These are phyloP conservation scores for Entamoeba invadens DNA, from an alignment of 208 protist species.

Conservation along the genomic window DNA sequence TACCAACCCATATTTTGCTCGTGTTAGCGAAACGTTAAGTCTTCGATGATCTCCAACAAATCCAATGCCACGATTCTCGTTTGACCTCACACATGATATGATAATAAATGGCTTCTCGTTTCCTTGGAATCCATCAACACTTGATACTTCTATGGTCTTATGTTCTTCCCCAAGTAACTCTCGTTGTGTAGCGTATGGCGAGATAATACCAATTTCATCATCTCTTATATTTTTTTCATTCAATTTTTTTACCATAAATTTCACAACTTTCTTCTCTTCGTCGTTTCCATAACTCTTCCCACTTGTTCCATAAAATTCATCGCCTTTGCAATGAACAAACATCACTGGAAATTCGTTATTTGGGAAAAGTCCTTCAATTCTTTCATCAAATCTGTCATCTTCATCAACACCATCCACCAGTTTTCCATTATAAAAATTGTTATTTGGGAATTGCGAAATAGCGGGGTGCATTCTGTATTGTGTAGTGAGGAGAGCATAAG, in stretches of 20 bases:
- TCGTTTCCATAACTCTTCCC: slow-evolving; percentile 83
- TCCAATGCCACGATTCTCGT: slow-evolving; percentile 71
- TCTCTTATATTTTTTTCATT: slow-evolving; percentile 46
- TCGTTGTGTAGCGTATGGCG: slow-evolving; percentile 86
- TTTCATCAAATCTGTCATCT: slow-evolving; percentile 37
- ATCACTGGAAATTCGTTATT: slow-evolving; percentile 62
- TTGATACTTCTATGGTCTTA: slow-evolving; percentile 62
- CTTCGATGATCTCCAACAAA: slow-evolving; percentile 77
- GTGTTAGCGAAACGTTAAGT: slow-evolving; percentile 85
- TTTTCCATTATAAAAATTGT: slow-evolving; percentile 81
- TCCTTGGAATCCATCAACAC: slow-evolving; percentile 78
- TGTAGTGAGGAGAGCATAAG: slow-evolving; percentile 61
- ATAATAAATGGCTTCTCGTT: slow-evolving; percentile 92
- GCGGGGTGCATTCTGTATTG: slow-evolving; percentile 94
- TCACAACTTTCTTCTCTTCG: slow-evolving; percentile 56
- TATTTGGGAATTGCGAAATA: slow-evolving; percentile 72
- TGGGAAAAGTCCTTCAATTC: slow-evolving; percentile 63
- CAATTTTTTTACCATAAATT: slow-evolving; percentile 70
- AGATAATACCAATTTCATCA: slow-evolving; percentile 81
- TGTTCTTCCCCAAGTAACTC: slow-evolving; percentile 65
- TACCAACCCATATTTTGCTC: slow-evolving; percentile 74
- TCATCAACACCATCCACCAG: slow-evolving; percentile 75
- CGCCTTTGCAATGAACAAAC: slow-evolving; percentile 65
- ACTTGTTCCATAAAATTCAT: slow-evolving; percentile 66
- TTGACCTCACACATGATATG: slow-evolving; percentile 79